A percentile compares a stretch with the other conserved stretches of the same genome.
phyloP scores from a whole-genome alignment of 2,329 filamentous ascomycete species.

The Exophiala calicioides region DNA sequence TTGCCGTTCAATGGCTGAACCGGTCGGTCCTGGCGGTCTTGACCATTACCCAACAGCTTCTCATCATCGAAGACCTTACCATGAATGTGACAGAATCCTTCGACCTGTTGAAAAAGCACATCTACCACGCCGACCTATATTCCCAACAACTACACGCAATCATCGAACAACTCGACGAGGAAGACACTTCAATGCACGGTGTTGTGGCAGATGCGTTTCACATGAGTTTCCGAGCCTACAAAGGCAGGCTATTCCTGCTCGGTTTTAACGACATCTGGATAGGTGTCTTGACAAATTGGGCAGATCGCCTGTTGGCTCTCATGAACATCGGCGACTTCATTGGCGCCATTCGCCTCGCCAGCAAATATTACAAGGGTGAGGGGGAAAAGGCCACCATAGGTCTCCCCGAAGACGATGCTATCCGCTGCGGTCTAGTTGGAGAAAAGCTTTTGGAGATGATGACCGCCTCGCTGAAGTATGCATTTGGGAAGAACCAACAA shows the following conservation, averaged over 20 bases:
- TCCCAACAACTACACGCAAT: conserved; percentile 80
- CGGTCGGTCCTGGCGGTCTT: conserved; percentile 87
- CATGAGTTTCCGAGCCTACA: conserved; percentile 96
- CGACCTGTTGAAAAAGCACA: conserved; percentile 86
- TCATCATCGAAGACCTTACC: conserved; percentile 85
- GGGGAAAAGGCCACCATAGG: conserved; percentile 94
- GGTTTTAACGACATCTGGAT: conserved; percentile 94
- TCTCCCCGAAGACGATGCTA: conserved; percentile 75
- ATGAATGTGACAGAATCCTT: conserved; percentile 94
- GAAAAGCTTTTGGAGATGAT: conserved; percentile 94
- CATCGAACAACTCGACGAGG: conserved; percentile 84
- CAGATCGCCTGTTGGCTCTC: conserved; percentile 84
- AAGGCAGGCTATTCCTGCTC: conserved; percentile 85
- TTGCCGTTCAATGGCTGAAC: conserved; percentile 94
- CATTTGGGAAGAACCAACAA: conserved; percentile 66
- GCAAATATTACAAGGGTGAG: conserved; percentile 86
- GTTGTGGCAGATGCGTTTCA: conserved; percentile 96
- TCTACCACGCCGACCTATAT: conserved; percentile 88
- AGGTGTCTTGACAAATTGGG: conserved; percentile 94
- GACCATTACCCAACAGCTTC: conserved; percentile 88
- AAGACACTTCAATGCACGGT: conserved; percentile 86
- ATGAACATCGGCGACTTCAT: conserved; percentile 98
- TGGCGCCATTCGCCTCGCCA: conserved; percentile 83
- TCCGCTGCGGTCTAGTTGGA: conserved; percentile 78
- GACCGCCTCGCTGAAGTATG: conserved; percentile 84